Evolutionary conservation across 176 grass and related monocot genomes (phyloP), one percentile per base, ranked within the genome.

Genomic region (Triticum timopheevii): DNA sequence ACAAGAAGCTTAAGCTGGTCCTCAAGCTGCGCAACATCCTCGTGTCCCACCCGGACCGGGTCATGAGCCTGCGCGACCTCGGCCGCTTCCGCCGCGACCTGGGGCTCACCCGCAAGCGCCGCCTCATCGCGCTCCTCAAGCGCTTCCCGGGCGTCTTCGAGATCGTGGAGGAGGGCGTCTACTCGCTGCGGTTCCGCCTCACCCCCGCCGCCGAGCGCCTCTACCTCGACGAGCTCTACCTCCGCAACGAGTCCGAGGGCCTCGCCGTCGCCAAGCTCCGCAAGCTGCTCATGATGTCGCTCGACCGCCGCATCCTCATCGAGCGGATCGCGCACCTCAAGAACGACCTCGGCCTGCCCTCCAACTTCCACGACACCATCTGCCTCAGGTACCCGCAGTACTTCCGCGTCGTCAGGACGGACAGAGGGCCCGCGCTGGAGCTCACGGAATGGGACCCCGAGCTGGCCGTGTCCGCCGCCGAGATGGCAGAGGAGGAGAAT

Each of bases 1-100:
- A 98, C 87, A 99, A 99, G 94, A 99, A 94, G 86, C 87, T 99
- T 7, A 99, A 99, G 85, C 90, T 99, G 25, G 90, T 96, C 17
- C 85, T 99, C 81, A 96, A 94, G 90, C 95, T 99, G 40, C 92
- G 94, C 82, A 91, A 92, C 77, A 94, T 99, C 77, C 92, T 99
- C 52, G 92, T 96, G 42, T 80, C 81, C 84, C 83, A 91, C 75
- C 90, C 90, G 5, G 90, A 99, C 87, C 80, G 92, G 39, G 88
- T 96, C 80, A 99, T 99, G 97, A 94, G 87, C 85, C 90, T 99
- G 12, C 76, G 90, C 4, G 91, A 99, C 79, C 93, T 98, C 28
- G 97, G 97, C 61, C 92, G 92, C 31, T 98, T 95, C 84, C 90
- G 94, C 74, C 91, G 92, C 54, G 86, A 98, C 87, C 93, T 99